Conservation (phyloP, 2,329 filamentous ascomycete genomes). For the Sporothrix pseudoabietina region DNA sequence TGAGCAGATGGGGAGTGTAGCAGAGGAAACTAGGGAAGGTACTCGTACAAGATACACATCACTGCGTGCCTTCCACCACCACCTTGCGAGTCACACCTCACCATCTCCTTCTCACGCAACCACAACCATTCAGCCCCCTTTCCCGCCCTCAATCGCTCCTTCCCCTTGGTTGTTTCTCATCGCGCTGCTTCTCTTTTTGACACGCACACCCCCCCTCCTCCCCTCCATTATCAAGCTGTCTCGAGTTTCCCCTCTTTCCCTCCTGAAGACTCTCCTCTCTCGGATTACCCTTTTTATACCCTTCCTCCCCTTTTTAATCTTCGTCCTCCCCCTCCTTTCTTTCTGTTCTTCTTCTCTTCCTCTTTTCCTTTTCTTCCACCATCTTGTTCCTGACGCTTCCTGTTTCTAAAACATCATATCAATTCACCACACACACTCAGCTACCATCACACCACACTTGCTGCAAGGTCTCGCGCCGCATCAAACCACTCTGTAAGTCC, state of each 20-base stretch:
- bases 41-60: constrained; percentile 19
- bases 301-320: constrained; percentile 14
- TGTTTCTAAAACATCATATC: background rate
- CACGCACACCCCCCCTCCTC: constrained; percentile 15
- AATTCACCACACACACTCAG: constrained; percentile 3
- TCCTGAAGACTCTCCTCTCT: constrained; percentile 11
- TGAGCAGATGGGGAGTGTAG: background rate
- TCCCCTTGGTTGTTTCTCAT: constrained; percentile 2
- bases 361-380: constrained; percentile 13
- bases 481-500: constrained; percentile 18
- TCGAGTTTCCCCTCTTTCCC: constrained; percentile 29
- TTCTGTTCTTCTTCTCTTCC: background rate
- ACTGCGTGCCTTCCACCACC: background rate
- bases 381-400: constrained; percentile 27
- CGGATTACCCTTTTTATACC: constrained; percentile 8
- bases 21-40: background rate
- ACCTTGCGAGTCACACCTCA: constrained; percentile 11
- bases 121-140: constrained; percentile 12
- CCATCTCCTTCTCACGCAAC: constrained; percentile 15
- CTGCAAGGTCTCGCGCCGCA: constrained; percentile 20
- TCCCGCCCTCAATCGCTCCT: constrained; percentile 13
- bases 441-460: constrained; percentile 25
- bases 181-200: background rate
- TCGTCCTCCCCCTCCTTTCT: constrained; percentile 11
- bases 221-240: constrained; percentile 21